Evolutionary conservation across 1,284 basidiomycete genomes (phyloP).

Genomic region (Microbotryum intermedium): DNA sequence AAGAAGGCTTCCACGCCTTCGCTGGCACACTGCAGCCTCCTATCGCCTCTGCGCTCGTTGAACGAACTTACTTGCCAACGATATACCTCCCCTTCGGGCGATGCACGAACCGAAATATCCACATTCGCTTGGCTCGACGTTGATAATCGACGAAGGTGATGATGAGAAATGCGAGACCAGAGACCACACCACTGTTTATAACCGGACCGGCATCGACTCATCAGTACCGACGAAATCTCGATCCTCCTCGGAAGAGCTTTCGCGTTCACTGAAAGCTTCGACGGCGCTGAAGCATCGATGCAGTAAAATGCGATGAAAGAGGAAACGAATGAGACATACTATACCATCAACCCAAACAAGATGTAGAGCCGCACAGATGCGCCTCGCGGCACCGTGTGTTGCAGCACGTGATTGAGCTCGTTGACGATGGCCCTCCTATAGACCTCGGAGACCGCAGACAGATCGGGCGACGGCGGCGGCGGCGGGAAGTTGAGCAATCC

Average conservation of each 20-base stretch:
- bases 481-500: too few relatives aligned
- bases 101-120: conserved; percentile 9
- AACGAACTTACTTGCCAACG: conserved; percentile 9
- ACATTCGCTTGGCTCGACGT: conserved; percentile 1
- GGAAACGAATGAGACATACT: background rate
- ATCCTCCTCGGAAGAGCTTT: too few relatives aligned
- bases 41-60: too few relatives aligned
- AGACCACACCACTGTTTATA: conserved; percentile 1
- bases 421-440: too few relatives aligned
- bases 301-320: accelerated
- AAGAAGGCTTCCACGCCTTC: background rate
- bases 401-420: background rate
- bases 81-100: conserved; percentile 10
- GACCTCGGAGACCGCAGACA: too few relatives aligned
- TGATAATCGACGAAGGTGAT: conserved; percentile 2
- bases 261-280: too few relatives aligned
- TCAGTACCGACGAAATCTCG: background rate
- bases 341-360: conserved; percentile 6
- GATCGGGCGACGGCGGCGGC: too few relatives aligned
- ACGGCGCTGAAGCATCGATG: too few relatives aligned
- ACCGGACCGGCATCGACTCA: too few relatives aligned
- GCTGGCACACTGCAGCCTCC: too few relatives aligned
- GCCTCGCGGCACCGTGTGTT: background rate
- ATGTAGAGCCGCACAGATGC: conserved; percentile 2
- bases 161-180: background rate